A percentile compares a stretch with the other conserved stretches of the same genome.
phyloP scores from a whole-genome alignment of 805 yeast species.

The Candida golubevii region DNA sequence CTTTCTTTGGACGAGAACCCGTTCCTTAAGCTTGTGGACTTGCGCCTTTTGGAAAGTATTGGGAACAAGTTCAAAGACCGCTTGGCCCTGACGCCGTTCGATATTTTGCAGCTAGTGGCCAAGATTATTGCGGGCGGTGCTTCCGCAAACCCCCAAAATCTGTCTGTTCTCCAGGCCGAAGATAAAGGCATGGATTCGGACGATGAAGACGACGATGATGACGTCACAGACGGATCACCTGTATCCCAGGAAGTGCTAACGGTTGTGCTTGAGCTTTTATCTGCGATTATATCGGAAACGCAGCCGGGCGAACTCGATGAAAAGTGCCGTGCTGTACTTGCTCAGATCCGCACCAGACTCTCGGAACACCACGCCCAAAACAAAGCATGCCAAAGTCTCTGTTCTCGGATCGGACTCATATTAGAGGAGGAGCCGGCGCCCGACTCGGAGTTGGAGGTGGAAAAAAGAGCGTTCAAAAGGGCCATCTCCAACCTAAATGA shows the following conservation, averaged over 20 bases:
- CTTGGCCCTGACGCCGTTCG: constrained; percentile 52
- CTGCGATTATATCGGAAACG: constrained; percentile 34
- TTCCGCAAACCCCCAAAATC: neutral
- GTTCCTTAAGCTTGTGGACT: constrained; percentile 51
- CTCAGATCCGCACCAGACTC: constrained; percentile 23
- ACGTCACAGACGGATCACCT: constrained; percentile 21
- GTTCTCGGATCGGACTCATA: constrained; percentile 25
- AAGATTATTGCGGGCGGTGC: constrained; percentile 23
- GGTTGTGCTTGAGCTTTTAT: constrained; percentile 31
- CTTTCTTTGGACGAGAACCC: constrained; percentile 37
- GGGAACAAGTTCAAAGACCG: constrained; percentile 55
- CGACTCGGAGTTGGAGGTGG: constrained; percentile 23
- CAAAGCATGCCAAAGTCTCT: constrained; percentile 20
- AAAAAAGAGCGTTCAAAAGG: constrained; percentile 42
- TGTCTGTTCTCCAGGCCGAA: neutral
- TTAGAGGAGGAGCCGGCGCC: constrained; percentile 25
- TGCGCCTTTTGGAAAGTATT: constrained; percentile 61
- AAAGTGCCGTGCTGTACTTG: constrained; percentile 26
- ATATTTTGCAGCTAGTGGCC: constrained; percentile 43
- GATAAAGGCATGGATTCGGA: constrained; percentile 11
- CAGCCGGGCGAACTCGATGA: constrained; percentile 22
- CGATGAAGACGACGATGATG: constrained; percentile 19
- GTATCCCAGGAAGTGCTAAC: constrained; percentile 25
- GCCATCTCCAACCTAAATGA: constrained; percentile 72
- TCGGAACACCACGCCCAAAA: constrained; percentile 5